phyloP scores from a whole-genome alignment of 176 grass and related monocot genomes.

The Puccinellia tenuiflora region DNA sequence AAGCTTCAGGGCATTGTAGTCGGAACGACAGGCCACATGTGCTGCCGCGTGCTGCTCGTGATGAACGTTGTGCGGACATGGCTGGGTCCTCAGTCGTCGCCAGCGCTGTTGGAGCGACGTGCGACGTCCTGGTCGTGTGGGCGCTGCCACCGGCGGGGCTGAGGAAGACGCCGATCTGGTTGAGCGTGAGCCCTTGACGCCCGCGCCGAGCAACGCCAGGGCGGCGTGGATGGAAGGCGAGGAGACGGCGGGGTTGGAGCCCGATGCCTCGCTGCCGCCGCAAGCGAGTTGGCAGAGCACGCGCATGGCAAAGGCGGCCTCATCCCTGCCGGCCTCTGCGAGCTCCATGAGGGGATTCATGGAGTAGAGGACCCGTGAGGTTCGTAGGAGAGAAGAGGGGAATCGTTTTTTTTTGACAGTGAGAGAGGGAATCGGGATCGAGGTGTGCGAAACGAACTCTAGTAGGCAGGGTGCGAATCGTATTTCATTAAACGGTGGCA shows the following conservation, averaged over 20 bases:
- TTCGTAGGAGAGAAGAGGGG: no score
- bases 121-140: slow-evolving; percentile 16
- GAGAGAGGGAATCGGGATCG: no score
- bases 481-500: no score
- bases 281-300: slow-evolving; percentile 10
- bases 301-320: slow-evolving; percentile 24
- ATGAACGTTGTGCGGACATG: slow-evolving; percentile 42
- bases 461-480: no score
- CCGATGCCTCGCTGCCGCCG: neutral
- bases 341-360: no score
- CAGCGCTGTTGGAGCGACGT: neutral
- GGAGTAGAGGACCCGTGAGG: no score
- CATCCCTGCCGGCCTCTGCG: slow-evolving; percentile 1
- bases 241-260: slow-evolving; percentile 36
- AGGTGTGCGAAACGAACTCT: no score
- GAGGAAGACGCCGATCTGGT: slow-evolving; percentile 46
- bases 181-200: slow-evolving; percentile 25
- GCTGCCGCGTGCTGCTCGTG: slow-evolving; percentile 32
- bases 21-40: slow-evolving; percentile 22
- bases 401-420: no score
- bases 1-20: slow-evolving; percentile 53
- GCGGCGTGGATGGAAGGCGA: slow-evolving; percentile 35
- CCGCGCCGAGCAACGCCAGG: slow-evolving; percentile 39
- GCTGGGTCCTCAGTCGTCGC: slow-evolving; percentile 31
- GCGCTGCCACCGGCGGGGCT: slow-evolving; percentile 19